Evolutionary conservation across 139 green algal species (phyloP).

Genomic region (Tetraselmis chui): DNA sequence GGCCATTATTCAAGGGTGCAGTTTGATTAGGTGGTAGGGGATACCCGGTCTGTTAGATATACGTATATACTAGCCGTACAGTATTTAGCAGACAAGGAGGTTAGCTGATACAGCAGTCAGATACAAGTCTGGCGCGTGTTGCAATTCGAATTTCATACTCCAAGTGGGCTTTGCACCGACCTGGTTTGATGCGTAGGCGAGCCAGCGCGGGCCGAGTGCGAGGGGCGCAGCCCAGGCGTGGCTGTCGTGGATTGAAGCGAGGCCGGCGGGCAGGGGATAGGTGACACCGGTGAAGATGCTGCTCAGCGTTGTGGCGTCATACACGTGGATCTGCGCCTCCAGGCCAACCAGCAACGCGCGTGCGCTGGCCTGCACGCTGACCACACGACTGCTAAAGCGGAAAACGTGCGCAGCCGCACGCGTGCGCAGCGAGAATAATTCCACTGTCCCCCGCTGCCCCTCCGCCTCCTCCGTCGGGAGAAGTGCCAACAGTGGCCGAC

Average conservation of each 20-base stretch:
- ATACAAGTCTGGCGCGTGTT: no score
- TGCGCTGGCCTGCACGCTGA: conserved; percentile 14
- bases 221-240: conserved; percentile 19
- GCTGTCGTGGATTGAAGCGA: conserved; percentile 1
- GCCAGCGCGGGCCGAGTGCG: conserved; percentile 45
- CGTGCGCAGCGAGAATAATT: conserved; percentile 32
- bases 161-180: no score
- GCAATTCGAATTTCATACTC: no score
- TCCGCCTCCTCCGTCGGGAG: not conserved
- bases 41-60: no score
- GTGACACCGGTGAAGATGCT: conserved; percentile 47
- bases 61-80: no score
- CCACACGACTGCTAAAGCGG: conserved; percentile 17
- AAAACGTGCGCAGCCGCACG: conserved; percentile 25
- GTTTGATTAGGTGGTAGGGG: no score
- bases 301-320: conserved; percentile 32
- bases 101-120: no score
- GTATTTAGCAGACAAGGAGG: no score
- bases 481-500: conserved; percentile 6
- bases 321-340: conserved; percentile 38
- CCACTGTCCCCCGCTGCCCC: conserved; percentile 6
- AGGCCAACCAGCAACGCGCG: conserved; percentile 31
- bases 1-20: no score
- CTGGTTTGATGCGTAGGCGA: conserved; percentile 54
- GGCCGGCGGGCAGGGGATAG: conserved; percentile 21